Evolutionary conservation across 768 basidiomycete species (phyloP), one percentile per base, ranked within the genome.

Genomic region (Leccinum subgranulosum): DNA sequence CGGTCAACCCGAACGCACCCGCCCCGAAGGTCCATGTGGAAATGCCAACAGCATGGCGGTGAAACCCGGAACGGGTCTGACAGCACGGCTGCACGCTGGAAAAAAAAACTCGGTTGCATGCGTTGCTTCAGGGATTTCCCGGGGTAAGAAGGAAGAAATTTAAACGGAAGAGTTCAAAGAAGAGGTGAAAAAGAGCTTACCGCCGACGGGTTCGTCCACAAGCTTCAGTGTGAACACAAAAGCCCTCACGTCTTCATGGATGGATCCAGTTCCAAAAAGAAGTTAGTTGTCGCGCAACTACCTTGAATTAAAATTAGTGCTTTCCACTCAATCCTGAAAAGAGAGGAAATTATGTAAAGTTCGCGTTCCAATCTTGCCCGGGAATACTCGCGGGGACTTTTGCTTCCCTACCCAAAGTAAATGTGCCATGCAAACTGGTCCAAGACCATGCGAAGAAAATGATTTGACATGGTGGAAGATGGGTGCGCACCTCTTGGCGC

Each of bases 301-400:
- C 14, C 29, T 25, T 54, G 6, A 31, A 34, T 31, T 29, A 34
- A 6, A 31, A 34, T 31, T 12, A 43, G 39, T 41, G 3, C n/a
- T n/a, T n/a, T 10, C 17, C 41, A 43, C 41, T 43, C 19, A 41
- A 19, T 41, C 39, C 10, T 41, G 39, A 41, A 15, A 34, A 34
- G 14, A 14, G 33, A 34, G 33, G 33, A 2, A 34, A 41, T 19
- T n/a, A 23, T 3, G 15, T n/a, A 31, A 34, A 39, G 10, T 19
- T 19, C 19, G 19, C 19, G 11, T 43, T 43, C 41, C 41, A 43
- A 43, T 43, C 19, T 43, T 43, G 39, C 15, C 39, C n/a, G 9
- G 39, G 17, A 64, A 64, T 41, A 19, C 39, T 62, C 59, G 55
- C 63, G 55, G 59, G 3, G 49, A 2, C 60, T 60, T 33, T 64